These are phyloP conservation scores for grape (Vitis vinifera) DNA, from an alignment of 164 flowering plant genomes.

Conservation along the genomic window ASM3070453v1 NC_081819.1:20661501-20662000, in stretches of 20 bases:
- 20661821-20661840: slow-evolving; percentile 63
- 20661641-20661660: slow-evolving; percentile 59
- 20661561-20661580: background rate
- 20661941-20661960: slow-evolving; percentile 3
- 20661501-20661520: background rate
- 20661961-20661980: slow-evolving; percentile 87
- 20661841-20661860: background rate
- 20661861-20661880: too few species aligned
- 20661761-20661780: slow-evolving; percentile 88
- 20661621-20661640: slow-evolving; percentile 68
- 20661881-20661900: too few species aligned
- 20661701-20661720: slow-evolving; percentile 86
- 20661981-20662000: slow-evolving; percentile 85
- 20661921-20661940: background rate
- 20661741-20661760: slow-evolving; percentile 77
- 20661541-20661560: background rate
- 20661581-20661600: slow-evolving; percentile 5
- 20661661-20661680: slow-evolving; percentile 94
- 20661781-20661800: slow-evolving; percentile 81
- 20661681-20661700: slow-evolving; percentile 79
- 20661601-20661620: slow-evolving; percentile 59
- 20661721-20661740: slow-evolving; percentile 80
- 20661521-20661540: background rate
- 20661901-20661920: background rate
- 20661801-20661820: slow-evolving; percentile 76